Evolutionary conservation across 139 green algal species (phyloP).

Genomic region (Penium margaritaceum): DNA sequence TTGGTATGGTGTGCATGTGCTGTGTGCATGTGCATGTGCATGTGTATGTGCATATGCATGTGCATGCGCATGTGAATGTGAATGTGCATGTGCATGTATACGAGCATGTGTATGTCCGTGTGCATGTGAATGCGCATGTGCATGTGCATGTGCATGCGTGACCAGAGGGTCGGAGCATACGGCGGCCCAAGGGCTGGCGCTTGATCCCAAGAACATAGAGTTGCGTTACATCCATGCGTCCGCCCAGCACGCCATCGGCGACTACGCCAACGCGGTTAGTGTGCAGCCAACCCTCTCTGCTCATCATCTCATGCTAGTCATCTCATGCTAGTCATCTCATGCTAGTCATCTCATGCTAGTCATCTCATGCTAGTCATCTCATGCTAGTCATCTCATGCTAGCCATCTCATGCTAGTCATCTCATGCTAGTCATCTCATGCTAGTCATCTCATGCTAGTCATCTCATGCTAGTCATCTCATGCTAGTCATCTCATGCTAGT

Average conservation of each 20-base stretch:
- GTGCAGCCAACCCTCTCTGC: background rate
- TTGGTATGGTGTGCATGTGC: no score
- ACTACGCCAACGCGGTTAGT: background rate
- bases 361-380: background rate
- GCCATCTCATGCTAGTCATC: background rate
- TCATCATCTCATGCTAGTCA: background rate
- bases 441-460: background rate
- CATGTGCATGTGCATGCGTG: no score
- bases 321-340: background rate
- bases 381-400: background rate
- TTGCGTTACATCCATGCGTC: background rate
- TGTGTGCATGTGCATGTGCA: no score
- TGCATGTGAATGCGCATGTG: no score
- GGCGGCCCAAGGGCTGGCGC: background rate
- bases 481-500: no score
- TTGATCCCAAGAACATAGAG: conserved; percentile 4
- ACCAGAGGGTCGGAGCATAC: background rate
- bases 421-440: background rate
- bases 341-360: background rate
- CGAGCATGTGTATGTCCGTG: no score
- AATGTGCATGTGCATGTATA: no score
- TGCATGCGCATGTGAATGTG: no score
- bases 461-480: no score
- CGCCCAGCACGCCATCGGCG: background rate
- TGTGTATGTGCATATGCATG: no score